Evolutionary conservation across 2,329 filamentous ascomycete species (phyloP), one percentile per base, ranked within the genome.

Genomic region (Aspergillus brasiliensis): DNA sequence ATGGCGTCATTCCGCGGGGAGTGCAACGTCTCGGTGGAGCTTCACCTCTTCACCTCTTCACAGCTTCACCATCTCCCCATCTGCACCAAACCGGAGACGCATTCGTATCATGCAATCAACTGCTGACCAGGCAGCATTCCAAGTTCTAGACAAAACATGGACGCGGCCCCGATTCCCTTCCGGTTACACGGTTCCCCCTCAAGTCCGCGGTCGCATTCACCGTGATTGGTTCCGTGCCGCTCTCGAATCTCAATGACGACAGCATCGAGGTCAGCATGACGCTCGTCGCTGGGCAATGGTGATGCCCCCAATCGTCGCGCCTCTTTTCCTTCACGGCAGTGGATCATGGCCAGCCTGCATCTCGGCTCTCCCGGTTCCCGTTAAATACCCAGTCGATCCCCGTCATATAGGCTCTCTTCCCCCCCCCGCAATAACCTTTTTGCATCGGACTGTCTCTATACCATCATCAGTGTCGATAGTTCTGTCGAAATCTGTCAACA

Each of bases 191-290:
- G 37, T 53, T 51, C 37, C 51, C 31, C 51, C 44, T 49, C 46
- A 49, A 49, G n/a, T 15, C 21, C 40, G 27, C 51, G 25, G 4
- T 15, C 51, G 5, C 19, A 13, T 31, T n/a, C 21, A 47, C 13
- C 34, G 5, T 55, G 28, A 62, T 64, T 64, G 57, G 62, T 38
- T 57, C 51, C 19, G 19, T 31, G n/a, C 11, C 31, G 31, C 40
- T 31, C 46, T 57, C 44, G 27, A 23, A 34, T 21, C 56, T 65
- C 62, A 51, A 69, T 69, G 67, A 69, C 65, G 66, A 62, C 66
- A 68, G 46, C 56, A 31, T 44, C 58, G 63, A 67, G 65, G 69
- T 67, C 63, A 73, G 68, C 56, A 73, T 71, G 70, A 71, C 69
- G 69, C 62, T 51, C 42, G 51, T 51, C 53, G 27, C 56, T 58